These are phyloP conservation scores for Beauveria pseudobassiana DNA, from an alignment of 2,329 filamentous ascomycete species.

Conservation along the genomic window DNA sequence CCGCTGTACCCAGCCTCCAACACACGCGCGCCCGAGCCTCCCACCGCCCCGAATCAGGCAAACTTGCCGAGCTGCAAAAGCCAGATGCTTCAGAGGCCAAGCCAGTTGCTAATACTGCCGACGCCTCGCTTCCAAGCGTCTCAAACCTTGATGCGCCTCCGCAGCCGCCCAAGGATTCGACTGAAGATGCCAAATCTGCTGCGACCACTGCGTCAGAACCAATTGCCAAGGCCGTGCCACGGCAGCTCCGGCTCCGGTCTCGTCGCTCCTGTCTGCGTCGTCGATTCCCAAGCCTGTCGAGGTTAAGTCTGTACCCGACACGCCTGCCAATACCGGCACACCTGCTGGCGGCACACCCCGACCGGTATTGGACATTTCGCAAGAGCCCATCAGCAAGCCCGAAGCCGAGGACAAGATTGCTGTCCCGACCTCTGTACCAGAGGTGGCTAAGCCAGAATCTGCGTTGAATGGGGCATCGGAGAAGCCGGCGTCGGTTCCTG, in stretches of 20 bases:
- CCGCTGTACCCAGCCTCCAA: neutral
- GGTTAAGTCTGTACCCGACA: conserved; percentile 28
- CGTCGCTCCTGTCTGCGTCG: neutral
- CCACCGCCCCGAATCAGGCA: neutral
- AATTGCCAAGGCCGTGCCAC: too few species aligned
- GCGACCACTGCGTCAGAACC: neutral
- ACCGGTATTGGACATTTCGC: conserved; percentile 26
- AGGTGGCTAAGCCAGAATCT: neutral
- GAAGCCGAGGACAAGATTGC: conserved; percentile 16
- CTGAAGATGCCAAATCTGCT: neutral
- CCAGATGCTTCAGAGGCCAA: neutral
- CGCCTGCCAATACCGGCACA: conserved; percentile 27
- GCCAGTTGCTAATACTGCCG: neutral
- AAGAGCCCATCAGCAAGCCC: conserved; percentile 21
- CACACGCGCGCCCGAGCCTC: neutral
- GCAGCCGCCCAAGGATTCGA: neutral
- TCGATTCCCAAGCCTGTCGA: conserved; percentile 27
- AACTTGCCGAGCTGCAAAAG: neutral
- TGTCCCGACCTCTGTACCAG: conserved; percentile 15
- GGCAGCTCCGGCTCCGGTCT: neutral
- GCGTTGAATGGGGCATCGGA: conserved; percentile 5
- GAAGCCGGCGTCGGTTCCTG: conserved; percentile 4
- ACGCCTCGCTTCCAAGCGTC: neutral
- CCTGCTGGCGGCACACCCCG: conserved; percentile 28
- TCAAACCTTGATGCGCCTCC: conserved; percentile 2